These are phyloP conservation scores for Bipolaris victoriae DNA, from an alignment of 2,329 filamentous ascomycete genomes.

Conservation along the genomic window DNA sequence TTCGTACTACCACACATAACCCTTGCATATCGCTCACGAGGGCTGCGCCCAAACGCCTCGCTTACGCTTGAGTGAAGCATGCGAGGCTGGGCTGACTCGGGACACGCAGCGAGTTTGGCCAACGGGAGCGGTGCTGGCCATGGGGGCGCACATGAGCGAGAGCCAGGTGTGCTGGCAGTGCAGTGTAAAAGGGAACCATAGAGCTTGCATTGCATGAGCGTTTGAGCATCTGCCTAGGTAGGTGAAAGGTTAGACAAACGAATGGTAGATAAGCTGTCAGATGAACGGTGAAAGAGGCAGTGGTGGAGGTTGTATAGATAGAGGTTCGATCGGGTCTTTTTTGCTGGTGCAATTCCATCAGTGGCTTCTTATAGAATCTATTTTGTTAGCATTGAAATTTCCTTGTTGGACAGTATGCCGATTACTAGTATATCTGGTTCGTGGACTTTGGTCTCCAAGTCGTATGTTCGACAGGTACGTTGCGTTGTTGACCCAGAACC, in stretches of 20 bases:
- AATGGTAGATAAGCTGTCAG: not conserved
- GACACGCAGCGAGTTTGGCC: not conserved
- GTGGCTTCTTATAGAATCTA: not conserved
- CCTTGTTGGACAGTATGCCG: not conserved
- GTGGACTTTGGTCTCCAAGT: not conserved
- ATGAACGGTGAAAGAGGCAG: not conserved
- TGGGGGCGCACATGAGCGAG: not conserved
- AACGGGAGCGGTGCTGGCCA: not conserved
- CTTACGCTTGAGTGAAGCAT: not conserved
- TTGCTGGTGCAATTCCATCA: not conserved
- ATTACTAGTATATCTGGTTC: constrained; percentile 5
- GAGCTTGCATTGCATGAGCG: not conserved
- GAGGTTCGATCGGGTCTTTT: too few relatives aligned
- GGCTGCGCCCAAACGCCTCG: constrained; percentile 13
- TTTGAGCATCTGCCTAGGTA: not conserved
- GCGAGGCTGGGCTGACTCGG: not conserved
- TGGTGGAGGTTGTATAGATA: constrained; percentile 3
- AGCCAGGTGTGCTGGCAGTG: constrained; percentile 5
- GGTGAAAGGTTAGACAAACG: not conserved
- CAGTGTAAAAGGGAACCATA: not conserved
- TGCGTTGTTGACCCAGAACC: not conserved
- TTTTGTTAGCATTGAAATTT: not conserved
- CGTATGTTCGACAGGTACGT: constrained; percentile 4
- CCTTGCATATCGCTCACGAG: constrained; percentile 12
- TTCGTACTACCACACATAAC: constrained; percentile 5